A percentile compares a stretch with the other conserved stretches of the same genome.
phyloP scores from a whole-genome alignment of 352 stramenopile species.

The Pythium volutum region DNA sequence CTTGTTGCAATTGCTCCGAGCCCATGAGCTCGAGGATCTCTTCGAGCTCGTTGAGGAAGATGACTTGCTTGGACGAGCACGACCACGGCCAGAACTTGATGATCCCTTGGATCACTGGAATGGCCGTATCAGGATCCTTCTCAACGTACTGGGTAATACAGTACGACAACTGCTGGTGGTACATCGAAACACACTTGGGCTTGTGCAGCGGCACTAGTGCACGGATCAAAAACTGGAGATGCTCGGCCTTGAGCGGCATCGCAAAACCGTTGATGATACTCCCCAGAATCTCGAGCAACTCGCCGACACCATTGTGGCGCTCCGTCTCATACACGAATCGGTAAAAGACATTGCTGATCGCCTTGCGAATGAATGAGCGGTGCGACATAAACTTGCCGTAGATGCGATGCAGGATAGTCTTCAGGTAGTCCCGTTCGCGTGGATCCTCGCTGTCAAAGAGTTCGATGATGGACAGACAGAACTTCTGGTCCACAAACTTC shows the following conservation, averaged over 20 bases:
- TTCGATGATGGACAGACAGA: conserved; percentile 88
- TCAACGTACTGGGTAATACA: conserved; percentile 99
- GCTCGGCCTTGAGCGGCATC: conserved; percentile 97
- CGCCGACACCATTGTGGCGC: conserved; percentile 92
- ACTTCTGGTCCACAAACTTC: conserved; percentile 95
- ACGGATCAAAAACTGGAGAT: conserved; percentile 93
- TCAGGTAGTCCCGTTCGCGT: conserved; percentile 98
- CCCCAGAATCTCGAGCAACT: conserved; percentile 98
- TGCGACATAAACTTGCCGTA: conserved; percentile 99
- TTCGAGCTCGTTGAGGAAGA: conserved; percentile 98
- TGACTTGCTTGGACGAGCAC: conserved; percentile 84
- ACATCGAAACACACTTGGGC: conserved; percentile 90
- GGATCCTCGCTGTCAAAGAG: conserved; percentile 94
- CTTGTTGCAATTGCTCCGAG: conserved; percentile 68
- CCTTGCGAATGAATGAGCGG: conserved; percentile 96
- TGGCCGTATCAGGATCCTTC: conserved; percentile 96
- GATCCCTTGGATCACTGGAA: conserved; percentile 92
- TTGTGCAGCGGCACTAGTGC: conserved; percentile 98
- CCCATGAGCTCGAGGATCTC: conserved; percentile 97
- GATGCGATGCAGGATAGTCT: conserved; percentile 99
- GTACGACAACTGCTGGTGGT: conserved; percentile 98
- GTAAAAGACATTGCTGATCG: conserved; percentile 99
- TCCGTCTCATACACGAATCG: conserved; percentile 98
- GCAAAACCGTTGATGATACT: conserved; percentile 99
- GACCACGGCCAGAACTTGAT: conserved; percentile 95